Evolutionary conservation across 257 asterid species (phyloP).

Genomic region (Solanum appendiculatum): DNA sequence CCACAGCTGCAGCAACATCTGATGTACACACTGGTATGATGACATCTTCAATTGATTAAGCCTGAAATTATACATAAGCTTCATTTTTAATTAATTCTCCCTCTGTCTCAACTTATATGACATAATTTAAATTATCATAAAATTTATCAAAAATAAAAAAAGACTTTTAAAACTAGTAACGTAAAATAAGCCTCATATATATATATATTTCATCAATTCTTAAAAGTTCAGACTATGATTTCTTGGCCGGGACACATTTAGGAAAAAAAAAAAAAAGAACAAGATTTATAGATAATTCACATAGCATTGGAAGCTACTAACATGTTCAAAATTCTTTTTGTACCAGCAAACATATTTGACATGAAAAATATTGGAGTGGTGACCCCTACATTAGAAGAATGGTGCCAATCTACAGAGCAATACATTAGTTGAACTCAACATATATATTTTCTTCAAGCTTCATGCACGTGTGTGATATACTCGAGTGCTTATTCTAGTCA

Average conservation of each 20-base stretch:
- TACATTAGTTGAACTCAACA: neutral
- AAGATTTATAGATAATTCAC: too few relatives aligned
- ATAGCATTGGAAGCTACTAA: too few relatives aligned
- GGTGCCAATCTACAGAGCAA: conserved; percentile 25
- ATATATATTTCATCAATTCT: too few relatives aligned
- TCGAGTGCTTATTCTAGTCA: neutral
- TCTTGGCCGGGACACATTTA: too few relatives aligned
- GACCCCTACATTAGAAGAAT: conserved; percentile 49
- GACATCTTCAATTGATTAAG: neutral
- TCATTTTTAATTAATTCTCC: too few relatives aligned
- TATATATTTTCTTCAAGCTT: neutral
- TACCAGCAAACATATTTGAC: conserved; percentile 53
- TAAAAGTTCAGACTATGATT: too few relatives aligned
- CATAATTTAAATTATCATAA: neutral
- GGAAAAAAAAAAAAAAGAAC: too few relatives aligned
- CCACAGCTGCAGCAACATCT: conserved; percentile 78
- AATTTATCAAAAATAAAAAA: too few relatives aligned
- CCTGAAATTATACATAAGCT: neutral
- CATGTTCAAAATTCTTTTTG: neutral
- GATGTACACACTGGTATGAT: conserved; percentile 63
- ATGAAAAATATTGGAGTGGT: conserved; percentile 62
- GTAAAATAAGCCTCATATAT: too few relatives aligned
- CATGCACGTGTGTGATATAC: neutral
- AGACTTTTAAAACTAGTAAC: too few relatives aligned
- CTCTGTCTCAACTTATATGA: too few relatives aligned